Base-by-base conservation (phyloP, 1,284 basidiomycete genomes). In the Ustilago xerochloae region DNA sequence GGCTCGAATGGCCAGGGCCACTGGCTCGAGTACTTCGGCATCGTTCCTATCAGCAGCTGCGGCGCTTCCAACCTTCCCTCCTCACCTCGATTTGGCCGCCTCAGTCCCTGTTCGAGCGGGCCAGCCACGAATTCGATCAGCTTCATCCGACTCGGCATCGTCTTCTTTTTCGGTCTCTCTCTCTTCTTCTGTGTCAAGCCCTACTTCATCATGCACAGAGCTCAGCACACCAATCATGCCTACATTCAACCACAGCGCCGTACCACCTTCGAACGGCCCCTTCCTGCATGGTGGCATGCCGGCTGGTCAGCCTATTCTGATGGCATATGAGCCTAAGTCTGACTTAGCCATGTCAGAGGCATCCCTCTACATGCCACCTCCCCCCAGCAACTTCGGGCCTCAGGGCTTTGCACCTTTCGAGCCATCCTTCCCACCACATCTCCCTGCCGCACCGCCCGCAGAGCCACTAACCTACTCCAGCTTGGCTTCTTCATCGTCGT, bases 121-220 rank as follows among this genome's bases (percentile, higher is more conserved):
- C 9, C 35, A 32, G 13, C 26, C 52, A 4, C 20, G 66, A 6
- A 26, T 43, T 16, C 65, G 61, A 30, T 64, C 63, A 13, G 51
- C 53, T 12, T 73, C 64, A 10, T 61, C 65, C 22, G 58, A 48
- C 33, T 74, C 71, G 16, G 26, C 51, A 1, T 62, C 36, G 18
- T 57, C 58, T 5, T 55, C 54, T 3, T 58, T 47, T 6, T 59
- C 63, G 0, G 41, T 41, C 26, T 59, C 63, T 20, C 16, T 46
- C 16, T 70, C 49, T 10, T 70, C 67, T 10, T 45, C 55, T 28
- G 48, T 52, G 15, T 69, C 61, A 15, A 69, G 66, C n/a, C 66
- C 66, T 1, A 56, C 52, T 2, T 63, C 66, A 18, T 43, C 56
- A 16, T 59, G 51, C 51, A 63, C 66, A 6, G 66, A 63, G 43